phyloP scores from a whole-genome alignment of 202 grass and related monocot species.

The Zoysia matrella region DNA sequence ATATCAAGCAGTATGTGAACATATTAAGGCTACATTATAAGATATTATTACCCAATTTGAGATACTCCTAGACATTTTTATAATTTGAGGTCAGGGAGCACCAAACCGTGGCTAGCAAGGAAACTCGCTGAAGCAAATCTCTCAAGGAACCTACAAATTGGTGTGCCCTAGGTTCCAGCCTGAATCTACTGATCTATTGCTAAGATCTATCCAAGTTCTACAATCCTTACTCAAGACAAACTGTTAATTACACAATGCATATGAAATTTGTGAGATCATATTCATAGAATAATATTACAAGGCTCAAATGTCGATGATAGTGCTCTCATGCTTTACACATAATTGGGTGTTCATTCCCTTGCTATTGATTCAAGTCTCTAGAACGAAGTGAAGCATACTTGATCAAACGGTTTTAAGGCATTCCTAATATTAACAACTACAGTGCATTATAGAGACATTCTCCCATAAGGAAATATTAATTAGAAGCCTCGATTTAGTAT shows the following conservation, averaged over 20 bases:
- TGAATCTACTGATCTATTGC: not conserved
- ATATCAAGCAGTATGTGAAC: not conserved
- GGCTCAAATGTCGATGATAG: not conserved
- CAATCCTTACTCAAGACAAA: too few relatives aligned
- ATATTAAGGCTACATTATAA: constrained; percentile 13
- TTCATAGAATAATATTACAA: too few relatives aligned
- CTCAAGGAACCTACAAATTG: not conserved
- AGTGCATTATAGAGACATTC: not conserved
- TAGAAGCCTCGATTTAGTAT: not conserved
- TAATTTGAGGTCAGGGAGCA: not conserved
- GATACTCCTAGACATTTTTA: too few relatives aligned
- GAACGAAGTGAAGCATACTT: not conserved
- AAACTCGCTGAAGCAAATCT: not conserved
- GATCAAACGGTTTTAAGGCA: not conserved
- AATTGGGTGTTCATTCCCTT: not conserved
- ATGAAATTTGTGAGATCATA: too few relatives aligned
- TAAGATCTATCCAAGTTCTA: not conserved
- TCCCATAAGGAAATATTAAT: not conserved
- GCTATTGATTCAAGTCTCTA: too few relatives aligned
- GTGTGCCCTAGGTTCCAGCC: not conserved
- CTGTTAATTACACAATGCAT: too few relatives aligned
- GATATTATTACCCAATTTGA: not conserved
- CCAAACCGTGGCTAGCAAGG: not conserved
- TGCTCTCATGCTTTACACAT: not conserved
- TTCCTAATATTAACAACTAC: not conserved